phyloP scores from a whole-genome alignment of 148 eudicot genomes.

The Pouteria glomerata region DNA sequence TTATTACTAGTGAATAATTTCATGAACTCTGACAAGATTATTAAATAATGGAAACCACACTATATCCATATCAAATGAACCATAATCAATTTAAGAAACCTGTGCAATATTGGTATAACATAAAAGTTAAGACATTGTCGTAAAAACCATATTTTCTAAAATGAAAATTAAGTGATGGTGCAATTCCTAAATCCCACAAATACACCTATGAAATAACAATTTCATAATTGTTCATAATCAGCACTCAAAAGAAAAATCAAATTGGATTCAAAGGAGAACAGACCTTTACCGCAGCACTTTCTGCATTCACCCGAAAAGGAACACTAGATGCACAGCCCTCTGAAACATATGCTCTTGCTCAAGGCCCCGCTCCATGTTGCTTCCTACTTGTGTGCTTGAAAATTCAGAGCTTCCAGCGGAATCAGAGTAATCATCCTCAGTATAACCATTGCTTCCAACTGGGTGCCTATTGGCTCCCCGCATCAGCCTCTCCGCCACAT shows the following conservation, averaged over 20 bases:
- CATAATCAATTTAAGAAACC: neutral
- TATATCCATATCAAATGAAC: neutral
- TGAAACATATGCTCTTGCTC: constrained; percentile 23
- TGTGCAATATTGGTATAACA: neutral
- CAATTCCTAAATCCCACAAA: neutral
- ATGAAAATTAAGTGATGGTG: neutral
- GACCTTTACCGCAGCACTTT: constrained; percentile 38
- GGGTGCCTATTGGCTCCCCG: constrained; percentile 41
- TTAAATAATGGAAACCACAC: neutral
- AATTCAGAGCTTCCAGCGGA: constrained; percentile 71
- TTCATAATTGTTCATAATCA: neutral
- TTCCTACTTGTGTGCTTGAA: constrained; percentile 47
- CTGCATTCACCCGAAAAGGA: constrained; percentile 36
- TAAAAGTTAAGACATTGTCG: neutral
- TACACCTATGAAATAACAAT: neutral
- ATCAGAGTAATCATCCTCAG: constrained; percentile 60
- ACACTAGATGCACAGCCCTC: constrained; percentile 51
- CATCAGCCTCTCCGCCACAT: constrained; percentile 29
- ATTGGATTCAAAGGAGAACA: neutral
- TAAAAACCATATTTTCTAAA: neutral
- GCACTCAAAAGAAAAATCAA: neutral
- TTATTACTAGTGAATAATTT: too few species aligned
- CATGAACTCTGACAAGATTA: too few species aligned
- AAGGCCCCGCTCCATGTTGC: constrained; percentile 35
- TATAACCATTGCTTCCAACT: constrained; percentile 30